phyloP scores from a whole-genome alignment of 2,329 filamentous ascomycete genomes.

The Plenodomus biglobosus region DNA sequence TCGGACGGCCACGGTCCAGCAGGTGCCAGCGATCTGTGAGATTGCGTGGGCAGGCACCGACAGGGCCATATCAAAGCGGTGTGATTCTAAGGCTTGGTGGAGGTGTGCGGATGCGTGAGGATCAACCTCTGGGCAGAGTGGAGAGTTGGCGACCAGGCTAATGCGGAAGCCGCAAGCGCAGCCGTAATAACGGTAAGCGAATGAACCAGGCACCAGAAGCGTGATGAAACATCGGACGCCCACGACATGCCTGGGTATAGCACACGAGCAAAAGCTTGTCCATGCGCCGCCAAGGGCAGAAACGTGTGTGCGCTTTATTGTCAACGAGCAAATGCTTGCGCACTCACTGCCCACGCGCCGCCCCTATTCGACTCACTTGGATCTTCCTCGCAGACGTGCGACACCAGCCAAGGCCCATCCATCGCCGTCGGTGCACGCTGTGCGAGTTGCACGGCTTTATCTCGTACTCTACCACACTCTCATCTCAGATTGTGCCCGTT shows the following conservation, averaged over 20 bases:
- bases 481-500: not conserved
- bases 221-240: slow-evolving; percentile 3
- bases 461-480: not conserved
- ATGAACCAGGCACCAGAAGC: not conserved
- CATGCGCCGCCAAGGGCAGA: not conserved
- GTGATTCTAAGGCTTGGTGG: slow-evolving; percentile 17
- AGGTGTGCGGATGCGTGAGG: slow-evolving; percentile 17
- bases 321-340: slow-evolving; percentile 7
- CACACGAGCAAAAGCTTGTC: not conserved
- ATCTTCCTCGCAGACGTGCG: not conserved
- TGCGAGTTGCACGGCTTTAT: not conserved
- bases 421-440: not conserved
- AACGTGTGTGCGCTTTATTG: not conserved
- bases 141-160: slow-evolving; percentile 9
- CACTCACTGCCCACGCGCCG: slow-evolving; percentile 6
- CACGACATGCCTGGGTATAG: not conserved
- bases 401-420: not conserved
- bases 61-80: slow-evolving; percentile 15
- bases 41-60: slow-evolving; percentile 19
- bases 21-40: slow-evolving; percentile 8
- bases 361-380: slow-evolving; percentile 2
- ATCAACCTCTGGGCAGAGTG: too few relatives aligned
- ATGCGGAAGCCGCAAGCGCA: slow-evolving; percentile 10
- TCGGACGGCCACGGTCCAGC: slow-evolving; percentile 14
- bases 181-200: slow-evolving; percentile 18